A percentile compares a stretch with the other conserved stretches of the same genome.
phyloP scores from a whole-genome alignment of 2,329 filamentous ascomycete genomes.

The Botrytis deweyae region DNA sequence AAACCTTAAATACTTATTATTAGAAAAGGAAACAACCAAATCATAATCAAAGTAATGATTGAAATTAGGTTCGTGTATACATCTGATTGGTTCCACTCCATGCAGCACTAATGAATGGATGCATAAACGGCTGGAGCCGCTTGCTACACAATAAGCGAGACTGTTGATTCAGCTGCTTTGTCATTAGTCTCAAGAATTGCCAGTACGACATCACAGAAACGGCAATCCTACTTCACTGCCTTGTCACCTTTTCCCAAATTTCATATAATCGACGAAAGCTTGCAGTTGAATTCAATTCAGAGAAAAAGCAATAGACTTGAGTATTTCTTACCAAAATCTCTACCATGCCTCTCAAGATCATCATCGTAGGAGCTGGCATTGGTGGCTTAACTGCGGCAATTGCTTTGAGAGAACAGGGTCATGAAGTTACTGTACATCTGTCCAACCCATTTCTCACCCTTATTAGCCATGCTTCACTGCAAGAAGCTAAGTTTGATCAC shows the following conservation, averaged over 20 bases:
- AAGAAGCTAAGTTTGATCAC: background rate
- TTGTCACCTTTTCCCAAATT: background rate
- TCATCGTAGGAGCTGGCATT: constrained; percentile 57
- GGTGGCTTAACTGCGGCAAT: constrained; percentile 61
- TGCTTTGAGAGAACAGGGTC: constrained; percentile 58
- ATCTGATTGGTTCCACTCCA: background rate
- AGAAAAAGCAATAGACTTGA: background rate
- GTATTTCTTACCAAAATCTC: background rate
- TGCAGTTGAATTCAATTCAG: background rate
- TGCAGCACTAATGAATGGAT: background rate
- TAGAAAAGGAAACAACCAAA: background rate
- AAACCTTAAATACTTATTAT: background rate
- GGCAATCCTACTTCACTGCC: background rate
- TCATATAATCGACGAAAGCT: background rate
- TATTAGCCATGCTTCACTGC: background rate
- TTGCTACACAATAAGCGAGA: background rate
- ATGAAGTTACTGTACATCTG: constrained; percentile 14
- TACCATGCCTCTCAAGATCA: constrained; percentile 36
- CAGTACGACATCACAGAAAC: background rate
- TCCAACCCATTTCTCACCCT: background rate
- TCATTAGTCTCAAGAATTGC: background rate
- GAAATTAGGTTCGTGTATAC: background rate
- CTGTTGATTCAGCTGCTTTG: background rate
- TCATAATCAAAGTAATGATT: background rate
- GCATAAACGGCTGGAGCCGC: background rate